A percentile compares a stretch with the other conserved stretches of the same genome.
These are phyloP conservation scores for Podospora fimiseda DNA, from an alignment of 495 filamentous ascomycete genomes.

Conservation along the genomic window DNA sequence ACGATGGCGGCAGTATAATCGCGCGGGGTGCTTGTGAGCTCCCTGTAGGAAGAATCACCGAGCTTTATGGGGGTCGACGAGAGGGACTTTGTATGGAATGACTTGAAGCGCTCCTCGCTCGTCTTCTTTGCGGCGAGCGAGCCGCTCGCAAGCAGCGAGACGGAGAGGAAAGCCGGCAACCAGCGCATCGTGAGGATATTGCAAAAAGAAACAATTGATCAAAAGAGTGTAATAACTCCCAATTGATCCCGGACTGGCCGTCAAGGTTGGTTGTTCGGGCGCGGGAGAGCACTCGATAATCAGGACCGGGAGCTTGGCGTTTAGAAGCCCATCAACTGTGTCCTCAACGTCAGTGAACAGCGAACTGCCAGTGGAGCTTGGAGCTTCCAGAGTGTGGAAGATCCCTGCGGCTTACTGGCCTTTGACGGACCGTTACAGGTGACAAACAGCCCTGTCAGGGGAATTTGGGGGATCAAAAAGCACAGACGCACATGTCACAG, in stretches of 20 bases:
- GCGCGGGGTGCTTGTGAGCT: conserved; percentile 67
- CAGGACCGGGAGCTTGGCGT: conserved; percentile 12
- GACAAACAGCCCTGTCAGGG: not conserved
- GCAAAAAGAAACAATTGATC: too few relatives aligned
- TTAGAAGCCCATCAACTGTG: conserved; percentile 8
- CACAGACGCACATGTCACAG: not conserved
- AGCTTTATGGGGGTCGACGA: conserved; percentile 66
- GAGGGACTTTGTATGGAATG: conserved; percentile 61
- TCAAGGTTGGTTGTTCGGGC: conserved; percentile 8
- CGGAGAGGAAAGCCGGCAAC: conserved; percentile 51
- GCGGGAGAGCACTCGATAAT: too few relatives aligned
- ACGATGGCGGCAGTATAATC: conserved; percentile 80
- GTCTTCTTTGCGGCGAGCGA: conserved; percentile 52
- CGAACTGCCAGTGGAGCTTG: not conserved
- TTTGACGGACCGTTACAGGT: not conserved
- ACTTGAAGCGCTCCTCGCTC: conserved; percentile 52
- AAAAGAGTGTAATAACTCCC: conserved; percentile 5
- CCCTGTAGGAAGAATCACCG: conserved; percentile 64
- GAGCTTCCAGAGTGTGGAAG: not conserved
- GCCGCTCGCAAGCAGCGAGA: conserved; percentile 47
- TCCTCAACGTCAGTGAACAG: conserved; percentile 14
- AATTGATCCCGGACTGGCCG: conserved; percentile 18
- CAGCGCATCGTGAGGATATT: conserved; percentile 48
- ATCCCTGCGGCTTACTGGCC: not conserved
- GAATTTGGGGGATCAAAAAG: not conserved